A percentile compares a stretch with the other conserved stretches of the same genome.
phyloP scores from a whole-genome alignment of 2,329 filamentous ascomycete species.

The Dactylellina parvicollis region DNA sequence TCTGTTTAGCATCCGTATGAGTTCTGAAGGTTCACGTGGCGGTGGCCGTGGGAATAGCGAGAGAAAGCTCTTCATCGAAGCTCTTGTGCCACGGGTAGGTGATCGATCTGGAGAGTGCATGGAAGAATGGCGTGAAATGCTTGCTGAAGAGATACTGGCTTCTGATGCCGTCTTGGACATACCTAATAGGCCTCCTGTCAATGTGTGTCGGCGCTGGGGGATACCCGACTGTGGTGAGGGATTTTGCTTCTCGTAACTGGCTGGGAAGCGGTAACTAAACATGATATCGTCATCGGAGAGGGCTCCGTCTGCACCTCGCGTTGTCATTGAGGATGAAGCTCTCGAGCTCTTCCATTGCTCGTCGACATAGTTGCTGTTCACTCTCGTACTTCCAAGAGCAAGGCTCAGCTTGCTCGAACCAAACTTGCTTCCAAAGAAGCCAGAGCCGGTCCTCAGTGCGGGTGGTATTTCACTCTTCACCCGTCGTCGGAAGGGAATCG shows the following conservation, averaged over 20 bases:
- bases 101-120: background rate
- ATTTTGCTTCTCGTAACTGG: background rate
- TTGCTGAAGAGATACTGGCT: background rate
- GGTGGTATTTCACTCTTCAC: constrained; percentile 42
- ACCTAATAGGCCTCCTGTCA: constrained; percentile 28
- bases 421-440: constrained; percentile 42
- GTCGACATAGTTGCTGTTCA: background rate
- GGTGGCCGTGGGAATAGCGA: constrained; percentile 31
- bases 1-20: constrained; percentile 9
- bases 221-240: background rate
- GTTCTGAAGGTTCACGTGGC: constrained; percentile 6
- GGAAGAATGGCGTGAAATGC: constrained; percentile 10
- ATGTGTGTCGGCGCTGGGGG: constrained; percentile 31
- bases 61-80: constrained; percentile 7
- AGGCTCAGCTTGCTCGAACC: constrained; percentile 30
- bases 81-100: background rate
- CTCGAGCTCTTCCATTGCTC: constrained; percentile 30
- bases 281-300: constrained; percentile 28
- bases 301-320: constrained; percentile 4
- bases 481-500: constrained; percentile 27
- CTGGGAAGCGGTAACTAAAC: background rate
- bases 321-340: constrained; percentile 42
- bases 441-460: constrained; percentile 15
- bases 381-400: background rate
- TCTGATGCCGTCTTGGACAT: background rate